phyloP scores from a whole-genome alignment of 2,329 filamentous ascomycete genomes.

The Orbilia blumenaviensis region DNA sequence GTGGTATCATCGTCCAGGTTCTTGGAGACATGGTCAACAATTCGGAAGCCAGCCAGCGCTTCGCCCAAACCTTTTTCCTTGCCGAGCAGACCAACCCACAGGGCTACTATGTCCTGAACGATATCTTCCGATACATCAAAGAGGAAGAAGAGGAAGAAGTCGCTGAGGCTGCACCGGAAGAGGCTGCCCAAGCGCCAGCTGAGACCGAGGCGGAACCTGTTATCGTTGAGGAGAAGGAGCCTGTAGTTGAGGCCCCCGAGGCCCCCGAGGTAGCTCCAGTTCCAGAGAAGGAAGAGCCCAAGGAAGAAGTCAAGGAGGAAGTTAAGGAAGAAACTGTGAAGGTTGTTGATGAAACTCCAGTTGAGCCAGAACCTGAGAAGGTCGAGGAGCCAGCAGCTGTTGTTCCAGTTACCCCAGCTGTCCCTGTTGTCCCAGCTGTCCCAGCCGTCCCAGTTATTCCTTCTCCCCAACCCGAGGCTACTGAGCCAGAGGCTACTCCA shows the following conservation, averaged over 20 bases:
- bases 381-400: constrained; percentile 28
- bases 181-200: constrained; percentile 48
- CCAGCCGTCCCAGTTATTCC: constrained; percentile 31
- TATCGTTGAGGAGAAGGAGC: constrained; percentile 39
- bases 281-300: constrained; percentile 56
- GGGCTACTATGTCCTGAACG: constrained; percentile 97
- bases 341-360: constrained; percentile 46
- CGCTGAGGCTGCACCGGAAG: constrained; percentile 59
- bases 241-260: constrained; percentile 59
- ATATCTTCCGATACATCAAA: constrained; percentile 93
- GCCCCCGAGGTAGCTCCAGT: constrained; percentile 63
- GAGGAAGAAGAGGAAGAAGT: constrained; percentile 79
- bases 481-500: constrained; percentile 20
- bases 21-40: constrained; percentile 98
- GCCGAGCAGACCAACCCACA: constrained; percentile 82
- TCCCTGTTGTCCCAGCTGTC: constrained; percentile 43
- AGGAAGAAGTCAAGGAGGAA: constrained; percentile 53
- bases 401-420: constrained; percentile 33
- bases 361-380: constrained; percentile 44
- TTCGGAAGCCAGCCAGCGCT: constrained; percentile 88
- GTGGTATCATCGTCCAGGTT: constrained; percentile 90
- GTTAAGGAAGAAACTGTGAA: constrained; percentile 50
- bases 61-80: constrained; percentile 96
- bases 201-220: constrained; percentile 53
- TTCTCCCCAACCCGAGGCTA: constrained; percentile 31